Percentiles rank a stretch among this genome's conserved stretches.
phyloP scores from a whole-genome alignment of 441 rosid genomes.

The Gossypium laxum region DNA sequence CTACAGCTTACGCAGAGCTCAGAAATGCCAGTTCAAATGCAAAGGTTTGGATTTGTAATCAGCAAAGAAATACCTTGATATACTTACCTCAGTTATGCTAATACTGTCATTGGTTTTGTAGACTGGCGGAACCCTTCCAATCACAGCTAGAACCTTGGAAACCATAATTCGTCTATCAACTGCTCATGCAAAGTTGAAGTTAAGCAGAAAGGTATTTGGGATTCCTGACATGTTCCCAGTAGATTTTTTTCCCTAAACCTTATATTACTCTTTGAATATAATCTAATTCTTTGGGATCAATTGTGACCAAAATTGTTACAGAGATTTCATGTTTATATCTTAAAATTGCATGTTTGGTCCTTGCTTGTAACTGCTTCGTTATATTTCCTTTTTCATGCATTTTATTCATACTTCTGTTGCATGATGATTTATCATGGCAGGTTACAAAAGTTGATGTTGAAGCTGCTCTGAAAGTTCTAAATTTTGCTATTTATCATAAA shows the following conservation, averaged over 20 bases:
- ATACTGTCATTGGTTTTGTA: conserved; percentile 16
- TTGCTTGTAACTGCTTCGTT: not conserved
- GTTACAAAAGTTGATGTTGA: conserved; percentile 75
- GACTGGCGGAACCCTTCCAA: conserved; percentile 98
- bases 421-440: conserved; percentile 29
- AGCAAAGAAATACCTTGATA: not conserved
- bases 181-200: conserved; percentile 88
- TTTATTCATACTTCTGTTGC: not conserved
- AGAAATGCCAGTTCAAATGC: conserved; percentile 66
- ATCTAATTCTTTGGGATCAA: not conserved
- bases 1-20: conserved; percentile 88
- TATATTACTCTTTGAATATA: not conserved
- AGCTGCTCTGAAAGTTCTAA: conserved; percentile 73
- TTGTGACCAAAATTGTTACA: not conserved
- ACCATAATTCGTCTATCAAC: conserved; percentile 93
- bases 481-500: conserved; percentile 92
- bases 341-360: not conserved
- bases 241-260: not conserved
- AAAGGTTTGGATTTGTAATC: conserved; percentile 42
- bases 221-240: not conserved
- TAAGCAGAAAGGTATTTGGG: conserved; percentile 57
- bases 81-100: not conserved
- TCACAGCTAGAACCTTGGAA: conserved; percentile 92
- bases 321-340: not conserved
- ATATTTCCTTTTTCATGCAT: not conserved